Base-by-base conservation (phyloP, 495 filamentous ascomycete species). In the Cladorrhinum samala region DNA sequence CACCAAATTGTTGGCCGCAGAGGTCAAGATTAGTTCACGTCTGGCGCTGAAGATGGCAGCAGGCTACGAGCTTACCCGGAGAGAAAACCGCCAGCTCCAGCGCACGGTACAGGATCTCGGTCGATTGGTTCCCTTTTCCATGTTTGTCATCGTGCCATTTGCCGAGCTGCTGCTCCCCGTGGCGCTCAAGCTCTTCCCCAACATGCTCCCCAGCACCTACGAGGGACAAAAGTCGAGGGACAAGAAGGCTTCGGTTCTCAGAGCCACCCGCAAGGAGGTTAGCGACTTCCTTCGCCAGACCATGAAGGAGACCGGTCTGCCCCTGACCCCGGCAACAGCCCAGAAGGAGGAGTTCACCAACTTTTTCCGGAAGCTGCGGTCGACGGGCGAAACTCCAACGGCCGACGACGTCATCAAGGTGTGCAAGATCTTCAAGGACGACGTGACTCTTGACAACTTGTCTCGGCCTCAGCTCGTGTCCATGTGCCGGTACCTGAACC, bases 391-490 rank as follows among this genome's bases (percentile, higher is more conserved):
- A 73, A 72, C 82, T 21, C 94, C 94, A 0, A 91, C 88, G 13
- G 83, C 83, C 39, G 81, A 87, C 55, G 93, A 97, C 65, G 87
- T 99, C 55, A 95, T 99, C 73, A 96, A 91, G 73, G 93, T 99
- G 50, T 97, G 94, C 84, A 95, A 99, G 79, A 86, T 95, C 63
- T 99, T 99, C 79, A 95, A 93, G 71, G 93, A 99, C 69, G 93
- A 99, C 67, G 64, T 99, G 54, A 99, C 93, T 0, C 80, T 99
- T 14, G 93, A 99, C 82, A 97, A 97, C 69, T 72, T 99, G 60
- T 96, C 92, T 2, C 82, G 93, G 46, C 92, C 93, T 16, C 93
- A 99, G 67, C 77, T 99, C 33, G 93, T 99, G 20, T 95, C 83
- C 36, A 99, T 99, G 80, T 95, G 92, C 75, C 87, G 89, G 16